These are phyloP conservation scores for Fimicolochytrium jonesii DNA, from an alignment of 192 early-diverging fungal genomes.

Conservation along the genomic window DNA sequence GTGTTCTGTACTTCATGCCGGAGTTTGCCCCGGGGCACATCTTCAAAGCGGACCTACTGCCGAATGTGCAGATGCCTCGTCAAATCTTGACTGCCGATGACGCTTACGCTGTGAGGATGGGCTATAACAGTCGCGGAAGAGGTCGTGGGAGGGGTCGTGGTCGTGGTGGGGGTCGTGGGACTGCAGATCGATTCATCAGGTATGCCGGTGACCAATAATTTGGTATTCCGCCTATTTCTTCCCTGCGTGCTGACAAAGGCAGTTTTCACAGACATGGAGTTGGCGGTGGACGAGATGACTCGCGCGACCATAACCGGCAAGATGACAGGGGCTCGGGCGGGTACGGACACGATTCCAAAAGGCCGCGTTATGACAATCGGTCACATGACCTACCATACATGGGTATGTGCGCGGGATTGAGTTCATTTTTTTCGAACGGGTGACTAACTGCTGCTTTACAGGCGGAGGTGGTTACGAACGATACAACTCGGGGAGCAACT, in stretches of 20 bases:
- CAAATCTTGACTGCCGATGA: slow-evolving; percentile 28
- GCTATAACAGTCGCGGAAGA: slow-evolving; percentile 11
- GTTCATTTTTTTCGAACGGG: neutral
- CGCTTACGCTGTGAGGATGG: slow-evolving; percentile 35
- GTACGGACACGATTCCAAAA: slow-evolving; percentile 6
- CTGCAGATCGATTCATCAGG: slow-evolving; percentile 22
- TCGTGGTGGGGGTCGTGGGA: slow-evolving; percentile 17
- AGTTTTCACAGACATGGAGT: slow-evolving; percentile 13
- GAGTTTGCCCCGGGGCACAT: slow-evolving; percentile 11
- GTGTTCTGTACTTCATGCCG: slow-evolving; percentile 45
- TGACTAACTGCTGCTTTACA: too few relatives aligned
- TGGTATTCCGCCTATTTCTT: neutral
- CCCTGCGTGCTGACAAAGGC: slow-evolving; percentile 22
- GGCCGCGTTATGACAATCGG: slow-evolving; percentile 8
- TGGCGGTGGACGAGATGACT: slow-evolving; percentile 1
- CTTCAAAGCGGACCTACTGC: slow-evolving; percentile 30
- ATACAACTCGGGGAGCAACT: neutral
- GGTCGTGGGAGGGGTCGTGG: slow-evolving; percentile 30
- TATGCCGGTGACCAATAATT: slow-evolving; percentile 6
- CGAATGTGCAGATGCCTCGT: slow-evolving; percentile 18
- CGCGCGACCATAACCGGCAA: neutral
- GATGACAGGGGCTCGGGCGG: neutral
- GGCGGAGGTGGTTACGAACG: slow-evolving; percentile 8
- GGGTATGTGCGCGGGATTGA: neutral
- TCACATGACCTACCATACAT: neutral